Evolutionary conservation across 495 filamentous ascomycete species (phyloP).

Genomic region (Daldinia vernicosa): DNA sequence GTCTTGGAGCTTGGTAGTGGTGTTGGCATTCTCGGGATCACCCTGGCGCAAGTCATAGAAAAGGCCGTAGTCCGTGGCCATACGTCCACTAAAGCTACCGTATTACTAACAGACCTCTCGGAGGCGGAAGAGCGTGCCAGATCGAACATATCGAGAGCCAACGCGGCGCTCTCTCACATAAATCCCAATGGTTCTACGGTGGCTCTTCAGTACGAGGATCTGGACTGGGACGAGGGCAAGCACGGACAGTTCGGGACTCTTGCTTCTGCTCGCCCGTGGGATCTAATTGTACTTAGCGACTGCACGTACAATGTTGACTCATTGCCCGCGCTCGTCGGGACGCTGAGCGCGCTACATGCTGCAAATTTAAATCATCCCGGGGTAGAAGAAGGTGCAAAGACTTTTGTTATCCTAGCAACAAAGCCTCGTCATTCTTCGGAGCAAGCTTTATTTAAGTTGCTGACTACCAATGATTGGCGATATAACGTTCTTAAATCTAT

Average conservation of each 20-base stretch:
- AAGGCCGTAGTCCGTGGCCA: slow-evolving; percentile 21
- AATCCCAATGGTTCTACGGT: slow-evolving; percentile 35
- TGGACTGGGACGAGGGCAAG: slow-evolving; percentile 75
- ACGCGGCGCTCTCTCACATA: slow-evolving; percentile 36
- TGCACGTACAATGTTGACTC: slow-evolving; percentile 95
- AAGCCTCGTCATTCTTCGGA: slow-evolving; percentile 90
- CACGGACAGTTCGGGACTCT: slow-evolving; percentile 48
- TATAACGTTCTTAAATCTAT: slow-evolving; percentile 58
- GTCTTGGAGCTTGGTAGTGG: slow-evolving; percentile 84
- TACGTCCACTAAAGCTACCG: slow-evolving; percentile 42
- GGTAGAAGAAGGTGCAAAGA: slow-evolving; percentile 22
- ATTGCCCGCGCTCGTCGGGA: slow-evolving; percentile 75
- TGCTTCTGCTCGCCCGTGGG: slow-evolving; percentile 58
- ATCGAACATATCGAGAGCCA: slow-evolving; percentile 51
- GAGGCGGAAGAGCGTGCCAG: slow-evolving; percentile 69
- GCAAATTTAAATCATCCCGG: slow-evolving; percentile 50
- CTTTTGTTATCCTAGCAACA: slow-evolving; percentile 73
- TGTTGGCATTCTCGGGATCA: slow-evolving; percentile 85
- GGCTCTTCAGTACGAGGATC: slow-evolving; percentile 62
- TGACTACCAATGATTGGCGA: slow-evolving; percentile 66
- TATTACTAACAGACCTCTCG: slow-evolving; percentile 83
- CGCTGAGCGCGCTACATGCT: slow-evolving; percentile 64
- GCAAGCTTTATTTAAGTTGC: slow-evolving; percentile 78
- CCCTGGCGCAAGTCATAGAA: slow-evolving; percentile 67
- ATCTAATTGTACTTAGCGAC: slow-evolving; percentile 84